Percentiles rank a stretch among this genome's conserved stretches.
Conservation (phyloP, 208 protist genomes). For the Tritrichomonas foetus region DNA sequence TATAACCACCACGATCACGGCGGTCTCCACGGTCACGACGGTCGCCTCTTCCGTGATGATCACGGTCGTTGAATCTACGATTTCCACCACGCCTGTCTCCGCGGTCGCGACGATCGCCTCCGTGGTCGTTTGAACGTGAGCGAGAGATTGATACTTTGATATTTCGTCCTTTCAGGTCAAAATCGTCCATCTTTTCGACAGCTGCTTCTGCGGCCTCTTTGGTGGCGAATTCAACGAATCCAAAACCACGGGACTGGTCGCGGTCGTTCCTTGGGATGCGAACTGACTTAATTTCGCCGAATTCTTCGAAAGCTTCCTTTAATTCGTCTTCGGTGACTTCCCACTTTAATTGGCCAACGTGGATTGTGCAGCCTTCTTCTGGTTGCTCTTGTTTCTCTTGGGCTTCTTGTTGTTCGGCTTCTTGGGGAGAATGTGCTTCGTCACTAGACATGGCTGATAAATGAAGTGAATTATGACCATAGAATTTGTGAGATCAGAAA, state of each 20-base stretch:
- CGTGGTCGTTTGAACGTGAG: neutral
- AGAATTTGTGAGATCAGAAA: too few relatives aligned
- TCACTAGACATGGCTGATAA: too few relatives aligned
- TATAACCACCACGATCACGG: neutral
- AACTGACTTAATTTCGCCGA: neutral
- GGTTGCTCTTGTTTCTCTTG: too few relatives aligned
- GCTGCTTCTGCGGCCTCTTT: neutral
- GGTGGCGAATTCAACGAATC: neutral
- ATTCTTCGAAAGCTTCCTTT: neutral
- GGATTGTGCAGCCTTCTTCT: neutral
- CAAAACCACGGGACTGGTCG: neutral
- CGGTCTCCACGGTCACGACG: neutral
- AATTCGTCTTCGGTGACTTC: neutral
- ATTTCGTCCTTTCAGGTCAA: neutral
- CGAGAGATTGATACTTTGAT: neutral
- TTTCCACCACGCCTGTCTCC: neutral
- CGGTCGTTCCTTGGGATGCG: neutral
- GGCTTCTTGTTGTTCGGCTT: too few relatives aligned
- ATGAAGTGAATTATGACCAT: too few relatives aligned
- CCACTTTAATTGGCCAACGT: neutral
- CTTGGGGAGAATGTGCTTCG: too few relatives aligned
- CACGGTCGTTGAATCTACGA: neutral
- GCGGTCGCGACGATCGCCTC: neutral
- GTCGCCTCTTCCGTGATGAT: neutral
- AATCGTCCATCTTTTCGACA: neutral